These are phyloP conservation scores for Rhizophora apiculata DNA, from an alignment of 345 rosid species.

Conservation along the genomic window DNA sequence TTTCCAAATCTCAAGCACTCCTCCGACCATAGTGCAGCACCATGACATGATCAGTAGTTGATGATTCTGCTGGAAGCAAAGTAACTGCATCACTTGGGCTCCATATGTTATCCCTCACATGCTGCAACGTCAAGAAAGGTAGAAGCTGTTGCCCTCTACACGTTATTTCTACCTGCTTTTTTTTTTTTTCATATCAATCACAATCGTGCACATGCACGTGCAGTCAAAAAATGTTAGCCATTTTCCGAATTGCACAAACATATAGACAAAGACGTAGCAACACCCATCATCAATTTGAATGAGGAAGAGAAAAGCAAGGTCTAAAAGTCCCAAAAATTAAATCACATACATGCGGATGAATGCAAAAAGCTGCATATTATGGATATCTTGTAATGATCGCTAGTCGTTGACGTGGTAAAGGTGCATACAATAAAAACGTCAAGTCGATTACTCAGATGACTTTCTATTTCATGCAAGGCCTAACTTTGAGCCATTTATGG, in stretches of 20 bases:
- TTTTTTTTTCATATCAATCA: background rate
- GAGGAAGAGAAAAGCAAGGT: no score
- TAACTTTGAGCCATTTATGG: no score
- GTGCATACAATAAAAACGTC: background rate
- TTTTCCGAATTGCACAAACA: no score
- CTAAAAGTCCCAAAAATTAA: no score
- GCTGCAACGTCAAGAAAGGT: slow-evolving; percentile 81
- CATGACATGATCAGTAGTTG: slow-evolving; percentile 81
- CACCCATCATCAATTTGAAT: no score
- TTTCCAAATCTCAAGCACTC: slow-evolving; percentile 27
- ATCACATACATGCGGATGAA: slow-evolving; percentile 1
- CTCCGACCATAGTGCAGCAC: slow-evolving; percentile 76
- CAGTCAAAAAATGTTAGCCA: no score
- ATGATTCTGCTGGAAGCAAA: slow-evolving; percentile 53
- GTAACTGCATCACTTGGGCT: slow-evolving; percentile 51
- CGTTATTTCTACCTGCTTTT: slow-evolving; percentile 79
- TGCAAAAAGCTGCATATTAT: background rate
- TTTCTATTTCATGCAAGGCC: no score
- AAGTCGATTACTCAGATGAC: background rate
- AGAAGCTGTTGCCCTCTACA: slow-evolving; percentile 83
- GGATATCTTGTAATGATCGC: background rate
- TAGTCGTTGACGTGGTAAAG: background rate
- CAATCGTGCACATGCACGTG: background rate
- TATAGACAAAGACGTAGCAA: no score
- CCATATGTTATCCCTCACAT: slow-evolving; percentile 90